phyloP scores from a whole-genome alignment of 2,329 filamentous ascomycete genomes.

The Fusarium paranaense region DNA sequence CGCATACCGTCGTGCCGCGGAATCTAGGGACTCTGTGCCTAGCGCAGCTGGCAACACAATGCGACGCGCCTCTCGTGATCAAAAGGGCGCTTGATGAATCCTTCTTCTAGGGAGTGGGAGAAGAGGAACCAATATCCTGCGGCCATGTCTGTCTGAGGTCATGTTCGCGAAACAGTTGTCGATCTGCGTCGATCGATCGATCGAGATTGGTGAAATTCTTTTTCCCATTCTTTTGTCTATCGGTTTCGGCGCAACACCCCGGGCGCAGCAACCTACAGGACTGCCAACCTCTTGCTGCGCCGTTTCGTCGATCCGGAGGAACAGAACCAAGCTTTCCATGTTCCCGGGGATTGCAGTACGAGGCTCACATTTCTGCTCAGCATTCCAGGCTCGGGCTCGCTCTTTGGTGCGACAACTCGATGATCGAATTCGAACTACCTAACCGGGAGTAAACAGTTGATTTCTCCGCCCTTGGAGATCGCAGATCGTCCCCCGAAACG shows the following conservation, averaged over 20 bases:
- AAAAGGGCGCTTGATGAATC: constrained; percentile 1
- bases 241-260: constrained; percentile 9
- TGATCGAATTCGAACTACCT: constrained; percentile 12
- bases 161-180: constrained; percentile 20
- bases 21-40: constrained; percentile 20
- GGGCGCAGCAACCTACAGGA: not conserved
- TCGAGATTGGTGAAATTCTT: constrained; percentile 35
- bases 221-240: not conserved
- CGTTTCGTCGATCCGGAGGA: not conserved
- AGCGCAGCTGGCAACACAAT: constrained; percentile 10
- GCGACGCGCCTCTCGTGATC: constrained; percentile 29
- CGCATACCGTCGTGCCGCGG: constrained; percentile 8
- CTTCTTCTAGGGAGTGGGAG: not conserved
- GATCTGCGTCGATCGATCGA: constrained; percentile 41
- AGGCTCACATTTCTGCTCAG: not conserved
- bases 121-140: constrained; percentile 18
- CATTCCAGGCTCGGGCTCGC: not conserved
- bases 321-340: constrained; percentile 16
- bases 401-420: constrained; percentile 4
- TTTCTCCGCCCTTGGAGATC: constrained; percentile 9
- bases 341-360: not conserved
- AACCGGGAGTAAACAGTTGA: constrained; percentile 7
- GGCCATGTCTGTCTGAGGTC: constrained; percentile 30
- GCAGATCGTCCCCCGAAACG: constrained; percentile 31
- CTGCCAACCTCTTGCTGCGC: not conserved